A percentile compares a stretch with the other conserved stretches of the same genome.
phyloP scores from a whole-genome alignment of 176 grass and related monocot genomes.

The Avena insularis region DNA sequence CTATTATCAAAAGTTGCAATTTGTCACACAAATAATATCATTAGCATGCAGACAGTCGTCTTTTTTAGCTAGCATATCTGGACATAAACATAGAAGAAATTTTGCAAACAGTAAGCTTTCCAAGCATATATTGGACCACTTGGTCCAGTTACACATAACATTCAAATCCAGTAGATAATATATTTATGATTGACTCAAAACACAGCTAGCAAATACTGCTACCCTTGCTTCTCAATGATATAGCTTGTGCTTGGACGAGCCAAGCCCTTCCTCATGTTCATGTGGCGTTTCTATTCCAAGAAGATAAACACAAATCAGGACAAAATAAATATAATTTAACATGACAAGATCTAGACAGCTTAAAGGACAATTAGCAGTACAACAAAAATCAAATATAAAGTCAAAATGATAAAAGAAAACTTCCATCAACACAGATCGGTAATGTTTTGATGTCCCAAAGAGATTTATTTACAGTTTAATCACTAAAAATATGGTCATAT shows the following conservation, averaged over 20 bases:
- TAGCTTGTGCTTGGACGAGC: background rate
- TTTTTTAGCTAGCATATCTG: background rate
- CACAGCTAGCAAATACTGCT: background rate
- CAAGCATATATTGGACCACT: background rate
- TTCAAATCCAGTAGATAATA: background rate
- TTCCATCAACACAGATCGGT: background rate
- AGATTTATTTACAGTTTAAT: background rate
- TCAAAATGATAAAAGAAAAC: background rate
- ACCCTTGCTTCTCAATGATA: background rate
- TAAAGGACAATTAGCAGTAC: background rate
- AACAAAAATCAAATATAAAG: background rate
- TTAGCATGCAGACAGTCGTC: too few species aligned
- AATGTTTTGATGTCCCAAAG: background rate
- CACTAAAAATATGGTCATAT: background rate
- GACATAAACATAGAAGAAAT: background rate
- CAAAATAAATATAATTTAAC: background rate
- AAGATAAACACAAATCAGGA: background rate
- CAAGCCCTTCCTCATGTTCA: background rate
- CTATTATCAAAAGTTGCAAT: too few species aligned
- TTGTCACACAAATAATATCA: too few species aligned
- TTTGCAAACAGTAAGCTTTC: background rate
- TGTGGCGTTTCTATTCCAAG: background rate
- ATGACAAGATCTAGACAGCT: background rate
- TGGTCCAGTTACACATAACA: background rate
- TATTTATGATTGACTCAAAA: background rate